A percentile compares a stretch with the other conserved stretches of the same genome.
phyloP scores from a whole-genome alignment of 371 early-diverging fungal genomes.

The Zychaea mexicana region DNA sequence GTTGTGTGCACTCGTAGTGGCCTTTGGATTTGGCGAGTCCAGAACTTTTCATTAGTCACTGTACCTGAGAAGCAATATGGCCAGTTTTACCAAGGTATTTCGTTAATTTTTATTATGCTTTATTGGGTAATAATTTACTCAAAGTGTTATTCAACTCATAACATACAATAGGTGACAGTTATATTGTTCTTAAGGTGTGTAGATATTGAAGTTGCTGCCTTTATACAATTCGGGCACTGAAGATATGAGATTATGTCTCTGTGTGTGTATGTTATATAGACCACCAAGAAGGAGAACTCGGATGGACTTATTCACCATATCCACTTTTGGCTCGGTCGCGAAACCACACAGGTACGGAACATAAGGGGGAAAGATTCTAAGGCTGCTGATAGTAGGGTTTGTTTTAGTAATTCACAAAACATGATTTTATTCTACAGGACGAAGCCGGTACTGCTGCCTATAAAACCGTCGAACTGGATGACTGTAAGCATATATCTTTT shows the following conservation, averaged over 20 bases:
- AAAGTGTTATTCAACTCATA: background rate
- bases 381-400: too few species aligned
- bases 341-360: conserved; percentile 52
- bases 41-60: conserved; percentile 71
- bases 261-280: conserved; percentile 8
- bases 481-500: conserved; percentile 51
- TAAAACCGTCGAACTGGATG: conserved; percentile 89
- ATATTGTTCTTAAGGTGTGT: conserved; percentile 75
- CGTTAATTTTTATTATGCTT: too few species aligned
- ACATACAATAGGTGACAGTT: conserved; percentile 64
- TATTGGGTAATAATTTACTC: too few species aligned
- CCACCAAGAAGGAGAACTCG: conserved; percentile 64
- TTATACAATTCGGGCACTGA: too few species aligned
- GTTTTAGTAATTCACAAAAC: too few species aligned
- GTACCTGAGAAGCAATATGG: conserved; percentile 70
- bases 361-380: too few species aligned
- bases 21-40: conserved; percentile 82
- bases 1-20: conserved; percentile 50
- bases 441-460: conserved; percentile 91
- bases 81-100: conserved; percentile 66
- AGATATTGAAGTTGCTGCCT: too few species aligned
- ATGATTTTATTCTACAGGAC: conserved; percentile 45
- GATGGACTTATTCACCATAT: conserved; percentile 72
- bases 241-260: background rate
- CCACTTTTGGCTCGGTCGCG: conserved; percentile 86